phyloP scores from a whole-genome alignment of 1,139 yeast species.

The Hemisphaericaspora lyxosophila region DNA sequence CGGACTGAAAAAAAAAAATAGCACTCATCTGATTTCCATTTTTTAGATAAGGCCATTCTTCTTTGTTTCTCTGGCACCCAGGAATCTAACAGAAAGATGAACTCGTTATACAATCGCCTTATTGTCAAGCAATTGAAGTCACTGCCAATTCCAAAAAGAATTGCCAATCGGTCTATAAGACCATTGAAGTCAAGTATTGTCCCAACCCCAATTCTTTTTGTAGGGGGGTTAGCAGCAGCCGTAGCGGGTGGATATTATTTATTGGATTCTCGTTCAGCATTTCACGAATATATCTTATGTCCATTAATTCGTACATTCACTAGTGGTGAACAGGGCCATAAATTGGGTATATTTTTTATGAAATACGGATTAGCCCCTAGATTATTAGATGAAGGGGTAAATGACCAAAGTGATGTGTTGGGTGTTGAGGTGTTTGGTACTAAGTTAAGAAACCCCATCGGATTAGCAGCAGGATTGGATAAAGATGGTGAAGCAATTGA shows the following conservation, averaged over 20 bases:
- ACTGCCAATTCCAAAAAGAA: not conserved
- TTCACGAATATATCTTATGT: slow-evolving; percentile 77
- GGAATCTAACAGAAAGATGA: slow-evolving; percentile 3
- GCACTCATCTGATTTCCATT: too few relatives aligned
- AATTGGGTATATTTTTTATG: slow-evolving; percentile 67
- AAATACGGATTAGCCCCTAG: slow-evolving; percentile 69
- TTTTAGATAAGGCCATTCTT: too few relatives aligned
- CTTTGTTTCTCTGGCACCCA: too few relatives aligned
- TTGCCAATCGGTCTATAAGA: not conserved
- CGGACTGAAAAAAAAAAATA: too few relatives aligned
- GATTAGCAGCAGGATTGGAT: slow-evolving; percentile 95
- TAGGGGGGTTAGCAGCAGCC: slow-evolving; percentile 28
- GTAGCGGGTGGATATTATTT: slow-evolving; percentile 39
- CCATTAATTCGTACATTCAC: slow-evolving; percentile 73
- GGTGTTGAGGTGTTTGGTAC: slow-evolving; percentile 65
- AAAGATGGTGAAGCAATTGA: slow-evolving; percentile 95
- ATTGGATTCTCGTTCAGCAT: slow-evolving; percentile 76
- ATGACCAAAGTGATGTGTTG: slow-evolving; percentile 50
- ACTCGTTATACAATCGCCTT: slow-evolving; percentile 3
- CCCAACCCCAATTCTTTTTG: slow-evolving; percentile 26
- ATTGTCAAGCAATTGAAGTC: slow-evolving; percentile 4
- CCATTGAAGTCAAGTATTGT: slow-evolving; percentile 24
- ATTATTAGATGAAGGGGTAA: slow-evolving; percentile 47
- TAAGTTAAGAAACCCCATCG: slow-evolving; percentile 72
- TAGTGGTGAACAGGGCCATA: slow-evolving; percentile 84